phyloP scores from a whole-genome alignment of 805 yeast species.

The Saccharomycopsis microspora region DNA sequence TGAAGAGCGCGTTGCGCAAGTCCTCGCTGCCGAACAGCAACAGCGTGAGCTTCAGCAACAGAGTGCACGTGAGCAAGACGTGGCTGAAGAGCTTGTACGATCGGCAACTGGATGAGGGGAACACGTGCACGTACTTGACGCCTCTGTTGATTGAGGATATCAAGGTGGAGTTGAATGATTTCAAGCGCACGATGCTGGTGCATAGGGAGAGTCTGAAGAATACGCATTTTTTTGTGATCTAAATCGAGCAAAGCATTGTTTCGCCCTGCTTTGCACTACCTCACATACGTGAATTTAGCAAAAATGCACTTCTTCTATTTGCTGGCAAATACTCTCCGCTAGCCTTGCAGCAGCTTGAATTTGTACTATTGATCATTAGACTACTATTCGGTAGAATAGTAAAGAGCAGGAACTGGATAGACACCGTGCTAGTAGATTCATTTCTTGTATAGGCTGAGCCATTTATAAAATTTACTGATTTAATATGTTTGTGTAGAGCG shows the following conservation, averaged over 20 bases:
- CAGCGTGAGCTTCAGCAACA: conserved; percentile 34
- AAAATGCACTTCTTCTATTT: too few relatives aligned
- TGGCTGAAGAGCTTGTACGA: conserved; percentile 40
- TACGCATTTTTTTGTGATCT: conserved; percentile 53
- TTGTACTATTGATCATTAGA: too few relatives aligned
- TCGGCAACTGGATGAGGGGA: conserved; percentile 37
- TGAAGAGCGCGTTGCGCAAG: neutral
- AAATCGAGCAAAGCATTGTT: neutral
- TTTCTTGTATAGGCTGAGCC: too few relatives aligned
- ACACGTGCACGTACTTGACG: conserved; percentile 31
- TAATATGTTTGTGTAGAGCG: too few relatives aligned
- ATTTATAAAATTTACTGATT: too few relatives aligned
- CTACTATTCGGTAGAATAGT: too few relatives aligned
- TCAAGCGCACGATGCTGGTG: conserved; percentile 55
- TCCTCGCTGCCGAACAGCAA: conserved; percentile 14
- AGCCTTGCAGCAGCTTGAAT: too few relatives aligned
- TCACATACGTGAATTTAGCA: too few relatives aligned
- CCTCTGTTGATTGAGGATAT: conserved; percentile 41
- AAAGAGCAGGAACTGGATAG: too few relatives aligned
- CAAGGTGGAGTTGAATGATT: conserved; percentile 53
- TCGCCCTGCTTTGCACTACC: too few relatives aligned
- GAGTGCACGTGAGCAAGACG: conserved; percentile 39
- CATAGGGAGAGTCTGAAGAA: conserved; percentile 47
- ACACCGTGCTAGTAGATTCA: too few relatives aligned
- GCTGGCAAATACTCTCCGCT: too few relatives aligned